Base-by-base conservation (phyloP, 805 yeast species). In the Schwanniomyces polymorphus region DNA sequence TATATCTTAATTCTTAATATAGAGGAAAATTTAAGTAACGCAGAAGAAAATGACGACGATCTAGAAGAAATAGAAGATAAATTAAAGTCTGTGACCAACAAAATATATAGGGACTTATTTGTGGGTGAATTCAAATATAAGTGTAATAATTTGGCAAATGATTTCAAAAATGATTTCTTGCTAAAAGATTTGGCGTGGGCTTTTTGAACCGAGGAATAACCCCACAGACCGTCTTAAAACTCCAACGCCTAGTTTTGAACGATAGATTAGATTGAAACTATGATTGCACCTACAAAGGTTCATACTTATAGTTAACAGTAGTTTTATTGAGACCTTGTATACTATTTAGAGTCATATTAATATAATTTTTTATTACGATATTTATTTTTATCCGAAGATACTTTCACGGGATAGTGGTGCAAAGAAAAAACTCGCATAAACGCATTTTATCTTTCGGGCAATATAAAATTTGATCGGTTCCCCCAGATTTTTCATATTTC, bases 151-250 rank as follows among this genome's bases (percentile, higher is more conserved):
- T 78, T 85, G 46, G 70, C 74, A 0, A 72, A 65, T 38, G 89
- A 84, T 54, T 63, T 86, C 45, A 71, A 74, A n/a, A 61, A 68
- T 25, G 89, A 85, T 52, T 62, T 71, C 9, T 80, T 76, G 23
- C 57, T 85, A 43, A 67, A 74, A 43, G 77, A 67, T 42, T 66
- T 86, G 25, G 51, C 56, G 31, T 44, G 48, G 21, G 31, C 41
- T n/a, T 33, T 48, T 27, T 48, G 44, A 26, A 40, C 47, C 47
- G 47, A 44, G 47, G 47, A 17, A 35, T 18, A 14, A 10, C 37
- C 43, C 37, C 43, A 41, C 43, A 41, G n/a, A 16, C 18, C n/a
- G 43, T n/a, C 5, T 11, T 18, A 14, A 37, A 14, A 35, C 38
- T 35, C 18, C 23, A 16, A 35, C 38, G 5, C 38, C 3, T 21